Evolutionary conservation across 352 stramenopile genomes (phyloP).

Genomic region (Hyaloperonospora arabidopsidis): DNA sequence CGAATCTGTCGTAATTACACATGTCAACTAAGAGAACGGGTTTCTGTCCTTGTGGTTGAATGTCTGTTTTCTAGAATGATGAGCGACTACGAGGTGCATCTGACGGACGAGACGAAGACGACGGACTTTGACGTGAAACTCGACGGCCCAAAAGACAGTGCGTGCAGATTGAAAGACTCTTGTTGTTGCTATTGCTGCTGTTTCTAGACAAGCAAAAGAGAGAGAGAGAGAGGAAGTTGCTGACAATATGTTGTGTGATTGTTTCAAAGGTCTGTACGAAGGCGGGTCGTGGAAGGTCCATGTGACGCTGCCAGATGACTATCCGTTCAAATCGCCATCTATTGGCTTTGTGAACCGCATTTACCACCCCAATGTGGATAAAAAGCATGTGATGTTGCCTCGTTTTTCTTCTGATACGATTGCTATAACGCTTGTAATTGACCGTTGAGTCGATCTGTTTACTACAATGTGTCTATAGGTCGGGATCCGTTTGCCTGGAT

Average conservation of each 20-base stretch:
- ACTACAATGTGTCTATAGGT: slow-evolving; percentile 34
- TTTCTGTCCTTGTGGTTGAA: neutral
- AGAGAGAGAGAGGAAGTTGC: neutral
- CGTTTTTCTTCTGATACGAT: no score
- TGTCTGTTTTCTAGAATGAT: slow-evolving; percentile 67
- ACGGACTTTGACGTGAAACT: slow-evolving; percentile 85
- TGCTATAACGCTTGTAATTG: no score
- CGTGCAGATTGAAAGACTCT: slow-evolving; percentile 10
- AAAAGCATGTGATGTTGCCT: slow-evolving; percentile 64
- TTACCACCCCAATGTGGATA: slow-evolving; percentile 91
- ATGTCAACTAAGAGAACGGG: neutral
- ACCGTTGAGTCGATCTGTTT: neutral
- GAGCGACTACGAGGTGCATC: slow-evolving; percentile 83
- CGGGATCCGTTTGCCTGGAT: slow-evolving; percentile 88
- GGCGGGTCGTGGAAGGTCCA: slow-evolving; percentile 90
- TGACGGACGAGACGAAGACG: slow-evolving; percentile 76
- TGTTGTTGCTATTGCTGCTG: neutral
- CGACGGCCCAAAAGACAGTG: slow-evolving; percentile 77
- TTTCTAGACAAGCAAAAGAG: neutral
- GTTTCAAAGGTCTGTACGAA: slow-evolving; percentile 75
- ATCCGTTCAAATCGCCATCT: slow-evolving; percentile 90
- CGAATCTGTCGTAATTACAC: neutral
- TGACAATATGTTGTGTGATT: slow-evolving; percentile 5
- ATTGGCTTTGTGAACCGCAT: slow-evolving; percentile 91
- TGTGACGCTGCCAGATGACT: slow-evolving; percentile 88